Evolutionary conservation across 2,329 filamentous ascomycete genomes (phyloP).

Genomic region (Diaporthe aspalathi): DNA sequence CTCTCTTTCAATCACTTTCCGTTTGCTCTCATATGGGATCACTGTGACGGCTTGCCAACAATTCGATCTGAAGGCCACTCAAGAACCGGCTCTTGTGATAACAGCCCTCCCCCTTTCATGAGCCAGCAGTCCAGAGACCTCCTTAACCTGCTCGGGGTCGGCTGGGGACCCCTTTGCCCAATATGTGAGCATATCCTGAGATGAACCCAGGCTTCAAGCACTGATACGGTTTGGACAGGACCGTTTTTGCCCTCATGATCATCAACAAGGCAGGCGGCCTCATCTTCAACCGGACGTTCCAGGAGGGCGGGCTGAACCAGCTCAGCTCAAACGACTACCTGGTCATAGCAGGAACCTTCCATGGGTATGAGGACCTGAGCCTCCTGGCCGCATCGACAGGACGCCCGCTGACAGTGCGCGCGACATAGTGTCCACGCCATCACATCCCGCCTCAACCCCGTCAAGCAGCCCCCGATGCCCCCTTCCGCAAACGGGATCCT

Average conservation of each 20-base stretch:
- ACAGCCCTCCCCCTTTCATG: not conserved
- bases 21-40: not conserved
- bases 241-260: slow-evolving; percentile 93
- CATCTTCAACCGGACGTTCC: slow-evolving; percentile 95
- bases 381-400: slow-evolving; percentile 41
- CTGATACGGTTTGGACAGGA: slow-evolving; percentile 65
- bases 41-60: too few species aligned
- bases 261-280: slow-evolving; percentile 99
- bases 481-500: slow-evolving; percentile 52
- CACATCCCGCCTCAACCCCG: slow-evolving; percentile 71
- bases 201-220: not conserved
- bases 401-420: slow-evolving; percentile 27
- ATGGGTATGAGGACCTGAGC: slow-evolving; percentile 73
- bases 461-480: slow-evolving; percentile 54
- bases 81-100: not conserved
- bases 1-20: not conserved
- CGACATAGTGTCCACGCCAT: slow-evolving; percentile 73
- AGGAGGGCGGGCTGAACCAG: slow-evolving; percentile 84
- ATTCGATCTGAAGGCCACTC: not conserved
- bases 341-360: slow-evolving; percentile 95
- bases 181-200: slow-evolving; percentile 27
- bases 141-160: slow-evolving; percentile 8
- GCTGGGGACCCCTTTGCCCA: slow-evolving; percentile 21
- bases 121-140: slow-evolving; percentile 20
- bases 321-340: slow-evolving; percentile 96